Evolutionary conservation across 441 rosid species (phyloP).

Genomic region (Gossypium davidsonii): DNA sequence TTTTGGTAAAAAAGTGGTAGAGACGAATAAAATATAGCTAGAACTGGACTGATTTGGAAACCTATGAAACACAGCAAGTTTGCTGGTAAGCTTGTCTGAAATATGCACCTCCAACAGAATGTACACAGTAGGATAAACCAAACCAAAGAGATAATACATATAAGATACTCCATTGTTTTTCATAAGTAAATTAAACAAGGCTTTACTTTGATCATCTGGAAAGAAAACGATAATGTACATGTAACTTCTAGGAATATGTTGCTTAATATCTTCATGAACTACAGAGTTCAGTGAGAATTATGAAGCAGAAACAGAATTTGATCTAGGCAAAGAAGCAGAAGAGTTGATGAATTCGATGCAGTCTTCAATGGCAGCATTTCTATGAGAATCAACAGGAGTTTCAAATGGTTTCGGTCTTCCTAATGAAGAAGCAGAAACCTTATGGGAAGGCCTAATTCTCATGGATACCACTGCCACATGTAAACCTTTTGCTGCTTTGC

Average conservation of each 20-base stretch:
- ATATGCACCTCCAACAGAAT: neutral
- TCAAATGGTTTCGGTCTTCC: constrained; percentile 32
- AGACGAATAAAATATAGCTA: neutral
- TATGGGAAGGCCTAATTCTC: constrained; percentile 33
- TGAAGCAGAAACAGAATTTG: constrained; percentile 28
- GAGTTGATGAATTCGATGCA: constrained; percentile 79
- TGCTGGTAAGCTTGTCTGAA: neutral
- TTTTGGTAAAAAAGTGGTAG: neutral
- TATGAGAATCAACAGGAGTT: constrained; percentile 40
- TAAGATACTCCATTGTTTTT: neutral
- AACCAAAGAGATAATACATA: neutral
- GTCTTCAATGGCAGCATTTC: constrained; percentile 60
- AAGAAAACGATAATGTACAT: neutral
- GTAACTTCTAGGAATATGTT: neutral
- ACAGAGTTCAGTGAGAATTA: constrained; percentile 18
- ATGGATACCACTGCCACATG: constrained; percentile 28
- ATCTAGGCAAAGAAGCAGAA: constrained; percentile 46
- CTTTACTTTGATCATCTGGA: neutral
- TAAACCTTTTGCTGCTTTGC: constrained; percentile 35
- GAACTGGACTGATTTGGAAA: neutral
- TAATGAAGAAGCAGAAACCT: constrained; percentile 35
- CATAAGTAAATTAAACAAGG: neutral
- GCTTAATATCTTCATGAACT: neutral
- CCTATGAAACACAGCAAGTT: neutral
- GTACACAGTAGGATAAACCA: neutral